phyloP scores from a whole-genome alignment of 176 grass and related monocot species.

The Oryza brachyantha region DNA sequence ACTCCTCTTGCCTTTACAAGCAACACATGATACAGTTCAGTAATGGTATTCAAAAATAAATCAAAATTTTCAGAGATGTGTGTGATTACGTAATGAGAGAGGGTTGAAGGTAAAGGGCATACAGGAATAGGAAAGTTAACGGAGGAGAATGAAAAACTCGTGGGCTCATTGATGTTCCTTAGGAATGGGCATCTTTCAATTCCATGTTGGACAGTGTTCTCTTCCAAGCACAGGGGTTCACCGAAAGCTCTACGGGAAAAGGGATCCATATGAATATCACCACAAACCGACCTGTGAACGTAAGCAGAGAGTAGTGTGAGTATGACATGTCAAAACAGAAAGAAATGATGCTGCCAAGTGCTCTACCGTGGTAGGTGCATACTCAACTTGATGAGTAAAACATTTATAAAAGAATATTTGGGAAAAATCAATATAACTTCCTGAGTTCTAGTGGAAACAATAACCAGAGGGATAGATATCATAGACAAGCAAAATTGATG shows the following conservation, averaged over 20 bases:
- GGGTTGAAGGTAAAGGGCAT: constrained; percentile 20
- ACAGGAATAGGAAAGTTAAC: constrained; percentile 57
- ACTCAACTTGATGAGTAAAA: neutral
- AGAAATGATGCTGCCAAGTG: neutral
- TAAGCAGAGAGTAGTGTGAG: constrained; percentile 9
- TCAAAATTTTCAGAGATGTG: neutral
- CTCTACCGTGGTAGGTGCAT: neutral
- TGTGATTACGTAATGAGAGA: neutral
- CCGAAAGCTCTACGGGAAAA: constrained; percentile 38
- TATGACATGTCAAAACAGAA: neutral
- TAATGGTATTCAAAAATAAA: neutral
- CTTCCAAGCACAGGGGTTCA: constrained; percentile 47
- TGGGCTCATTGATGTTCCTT: constrained; percentile 93
- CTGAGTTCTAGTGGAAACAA: neutral
- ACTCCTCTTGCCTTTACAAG: constrained; percentile 65
- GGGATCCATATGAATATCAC: constrained; percentile 57
- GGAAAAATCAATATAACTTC: neutral
- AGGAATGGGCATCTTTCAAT: constrained; percentile 91
- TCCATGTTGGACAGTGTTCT: constrained; percentile 50
- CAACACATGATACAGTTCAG: constrained; percentile 34
- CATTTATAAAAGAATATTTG: neutral
- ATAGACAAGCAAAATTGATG: neutral
- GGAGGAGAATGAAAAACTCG: constrained; percentile 66
- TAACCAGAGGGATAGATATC: no score
- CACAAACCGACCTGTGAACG: constrained; percentile 41